phyloP scores from a whole-genome alignment of 257 asterid species.

The Striga asiatica region DNA sequence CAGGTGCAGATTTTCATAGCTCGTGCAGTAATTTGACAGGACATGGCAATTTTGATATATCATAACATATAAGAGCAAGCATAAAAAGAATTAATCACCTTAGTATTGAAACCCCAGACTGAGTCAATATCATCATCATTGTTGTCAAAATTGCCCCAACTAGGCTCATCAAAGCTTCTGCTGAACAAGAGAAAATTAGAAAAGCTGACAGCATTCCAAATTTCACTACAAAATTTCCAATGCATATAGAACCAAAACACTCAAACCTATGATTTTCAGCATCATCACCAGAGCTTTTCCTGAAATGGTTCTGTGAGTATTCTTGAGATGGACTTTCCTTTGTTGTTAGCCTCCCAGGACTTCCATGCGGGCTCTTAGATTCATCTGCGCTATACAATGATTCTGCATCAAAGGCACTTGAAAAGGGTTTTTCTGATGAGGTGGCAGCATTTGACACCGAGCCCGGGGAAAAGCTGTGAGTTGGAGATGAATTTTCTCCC shows the following conservation, averaged over 20 bases:
- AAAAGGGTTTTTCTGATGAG: conserved; percentile 43
- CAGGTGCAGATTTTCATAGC: too few relatives aligned
- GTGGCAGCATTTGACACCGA: conserved; percentile 41
- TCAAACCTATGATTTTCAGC: conserved; percentile 63
- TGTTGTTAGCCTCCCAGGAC: conserved; percentile 51
- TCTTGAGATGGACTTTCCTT: conserved; percentile 68
- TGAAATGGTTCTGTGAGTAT: too few relatives aligned
- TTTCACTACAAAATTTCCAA: too few relatives aligned
- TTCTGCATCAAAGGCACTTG: conserved; percentile 50
- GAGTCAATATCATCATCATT: conserved; percentile 91
- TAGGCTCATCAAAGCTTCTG: conserved; percentile 82
- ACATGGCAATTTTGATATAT: too few relatives aligned
- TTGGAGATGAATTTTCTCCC: conserved; percentile 49
- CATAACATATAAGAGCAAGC: conserved; percentile 12
- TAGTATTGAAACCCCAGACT: conserved; percentile 89
- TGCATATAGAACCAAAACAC: conserved; percentile 7
- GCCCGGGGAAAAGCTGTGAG: conserved; percentile 48
- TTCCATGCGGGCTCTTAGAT: conserved; percentile 64
- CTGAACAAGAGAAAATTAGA: conserved; percentile 9
- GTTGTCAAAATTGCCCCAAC: conserved; percentile 84
- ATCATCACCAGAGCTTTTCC: conserved; percentile 65
- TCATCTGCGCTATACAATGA: conserved; percentile 67
- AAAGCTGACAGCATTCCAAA: background rate
- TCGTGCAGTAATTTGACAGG: background rate
- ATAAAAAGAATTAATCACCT: conserved; percentile 40